A percentile compares a stretch with the other conserved stretches of the same genome.
Conservation (phyloP, 2,329 filamentous ascomycete species). For the Epichloe amarillans region DNA sequence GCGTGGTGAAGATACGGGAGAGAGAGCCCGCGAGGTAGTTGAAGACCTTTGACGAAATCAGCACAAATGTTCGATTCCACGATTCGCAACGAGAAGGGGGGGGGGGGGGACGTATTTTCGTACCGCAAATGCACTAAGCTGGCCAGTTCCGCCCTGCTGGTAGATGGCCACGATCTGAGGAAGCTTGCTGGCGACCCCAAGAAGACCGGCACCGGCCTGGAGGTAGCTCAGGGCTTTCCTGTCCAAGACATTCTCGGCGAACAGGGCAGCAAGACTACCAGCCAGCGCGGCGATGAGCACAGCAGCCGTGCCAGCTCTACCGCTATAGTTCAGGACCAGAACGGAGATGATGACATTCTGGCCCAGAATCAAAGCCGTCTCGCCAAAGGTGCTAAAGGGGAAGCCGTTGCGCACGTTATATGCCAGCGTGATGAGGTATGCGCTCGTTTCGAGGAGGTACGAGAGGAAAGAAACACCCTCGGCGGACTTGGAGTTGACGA, state of each 20-base stretch:
- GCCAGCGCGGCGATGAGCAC: conserved; percentile 68
- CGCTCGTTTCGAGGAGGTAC: conserved; percentile 81
- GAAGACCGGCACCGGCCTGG: conserved; percentile 69
- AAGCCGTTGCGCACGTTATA: conserved; percentile 89
- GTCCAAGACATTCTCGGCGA: conserved; percentile 51
- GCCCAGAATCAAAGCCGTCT: conserved; percentile 79
- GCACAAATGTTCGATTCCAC: not conserved
- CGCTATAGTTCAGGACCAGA: conserved; percentile 73
- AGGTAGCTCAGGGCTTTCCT: conserved; percentile 57
- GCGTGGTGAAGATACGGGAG: conserved; percentile 89
- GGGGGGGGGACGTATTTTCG: conserved; percentile 26
- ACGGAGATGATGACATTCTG: conserved; percentile 87
- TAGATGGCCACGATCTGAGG: conserved; percentile 87
- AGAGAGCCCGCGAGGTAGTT: conserved; percentile 92
- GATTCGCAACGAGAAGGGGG: not conserved
- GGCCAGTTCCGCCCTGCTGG: conserved; percentile 76
- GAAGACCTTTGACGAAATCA: conserved; percentile 59
- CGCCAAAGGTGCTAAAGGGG: conserved; percentile 88
- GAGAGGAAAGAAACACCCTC: conserved; percentile 78
- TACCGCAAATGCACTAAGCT: conserved; percentile 93
- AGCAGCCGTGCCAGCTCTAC: conserved; percentile 53
- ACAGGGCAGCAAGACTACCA: conserved; percentile 54
- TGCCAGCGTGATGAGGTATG: conserved; percentile 77
- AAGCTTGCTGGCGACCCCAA: conserved; percentile 82
- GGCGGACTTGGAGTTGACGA: conserved; percentile 66